Percentiles rank a stretch among this genome's conserved stretches.
Evolutionary conservation across 192 early-diverging fungal species (phyloP).

Genomic region (Entophlyctis luteolus): DNA sequence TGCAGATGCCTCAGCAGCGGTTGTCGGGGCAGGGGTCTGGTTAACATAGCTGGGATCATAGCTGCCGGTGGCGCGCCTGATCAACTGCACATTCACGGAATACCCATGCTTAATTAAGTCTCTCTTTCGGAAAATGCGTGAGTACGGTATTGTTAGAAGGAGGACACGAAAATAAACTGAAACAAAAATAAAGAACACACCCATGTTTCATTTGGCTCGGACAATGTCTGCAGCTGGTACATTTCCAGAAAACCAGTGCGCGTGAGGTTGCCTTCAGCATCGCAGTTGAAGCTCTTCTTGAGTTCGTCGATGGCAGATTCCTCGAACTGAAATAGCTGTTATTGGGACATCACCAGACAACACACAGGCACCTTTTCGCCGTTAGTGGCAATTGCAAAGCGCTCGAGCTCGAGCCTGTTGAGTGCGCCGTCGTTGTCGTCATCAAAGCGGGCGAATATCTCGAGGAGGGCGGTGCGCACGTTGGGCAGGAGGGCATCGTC

Average conservation of each 20-base stretch:
- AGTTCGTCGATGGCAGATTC: slow-evolving; percentile 56
- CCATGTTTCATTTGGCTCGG: slow-evolving; percentile 30
- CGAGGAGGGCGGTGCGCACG: slow-evolving; percentile 47
- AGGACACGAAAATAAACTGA: neutral
- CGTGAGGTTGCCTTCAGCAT: slow-evolving; percentile 59
- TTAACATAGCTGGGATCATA: neutral
- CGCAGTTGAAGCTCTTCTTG: slow-evolving; percentile 60
- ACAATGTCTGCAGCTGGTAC: slow-evolving; percentile 55
- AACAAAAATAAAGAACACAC: neutral
- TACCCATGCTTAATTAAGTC: slow-evolving; percentile 35
- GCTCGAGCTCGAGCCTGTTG: slow-evolving; percentile 49
- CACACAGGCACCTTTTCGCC: slow-evolving; percentile 44
- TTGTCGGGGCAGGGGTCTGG: neutral
- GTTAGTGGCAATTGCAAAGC: slow-evolving; percentile 57
- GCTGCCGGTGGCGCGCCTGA: slow-evolving; percentile 18
- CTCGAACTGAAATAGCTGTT: slow-evolving; percentile 31
- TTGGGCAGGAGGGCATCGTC: slow-evolving; percentile 48
- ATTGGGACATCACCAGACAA: neutral
- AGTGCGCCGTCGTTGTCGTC: slow-evolving; percentile 55
- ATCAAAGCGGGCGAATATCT: slow-evolving; percentile 65
- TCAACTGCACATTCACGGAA: slow-evolving; percentile 22
- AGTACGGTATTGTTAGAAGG: neutral
- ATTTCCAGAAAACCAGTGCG: slow-evolving; percentile 75
- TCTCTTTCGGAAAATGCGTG: slow-evolving; percentile 1
- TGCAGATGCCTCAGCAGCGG: neutral